A percentile compares a stretch with the other conserved stretches of the same genome.
These are phyloP conservation scores for Boletus patriciae DNA, from an alignment of 768 basidiomycete genomes.

Conservation along the genomic window DNA sequence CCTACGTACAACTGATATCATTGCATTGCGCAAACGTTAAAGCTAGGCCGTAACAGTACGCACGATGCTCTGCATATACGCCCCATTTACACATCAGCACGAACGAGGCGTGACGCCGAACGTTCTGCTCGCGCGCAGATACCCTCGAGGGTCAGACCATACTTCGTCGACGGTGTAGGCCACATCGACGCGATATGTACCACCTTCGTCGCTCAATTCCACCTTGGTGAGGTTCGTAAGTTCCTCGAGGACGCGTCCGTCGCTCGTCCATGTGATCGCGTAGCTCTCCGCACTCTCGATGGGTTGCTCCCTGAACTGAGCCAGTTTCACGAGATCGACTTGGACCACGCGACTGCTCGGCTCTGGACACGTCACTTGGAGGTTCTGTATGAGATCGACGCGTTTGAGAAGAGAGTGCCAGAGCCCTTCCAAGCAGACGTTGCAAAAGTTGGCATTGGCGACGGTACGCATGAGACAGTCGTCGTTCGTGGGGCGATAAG, in stretches of 20 bases:
- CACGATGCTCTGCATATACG: background rate
- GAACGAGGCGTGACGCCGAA: constrained; percentile 8
- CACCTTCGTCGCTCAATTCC: constrained; percentile 39
- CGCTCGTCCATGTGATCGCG: constrained; percentile 54
- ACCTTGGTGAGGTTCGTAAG: constrained; percentile 54
- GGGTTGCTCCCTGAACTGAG: constrained; percentile 46
- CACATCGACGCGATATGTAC: constrained; percentile 48
- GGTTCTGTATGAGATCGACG: constrained; percentile 60
- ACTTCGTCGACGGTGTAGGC: constrained; percentile 59
- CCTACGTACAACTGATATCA: constrained; percentile 14
- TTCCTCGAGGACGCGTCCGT: constrained; percentile 43
- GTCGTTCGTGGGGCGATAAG: constrained; percentile 80
- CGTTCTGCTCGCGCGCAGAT: constrained; percentile 28
- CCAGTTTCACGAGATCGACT: constrained; percentile 60
- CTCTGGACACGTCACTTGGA: constrained; percentile 41
- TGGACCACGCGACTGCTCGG: constrained; percentile 38
- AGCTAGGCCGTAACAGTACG: background rate
- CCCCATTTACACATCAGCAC: background rate
- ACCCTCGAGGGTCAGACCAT: constrained; percentile 42
- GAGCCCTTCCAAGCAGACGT: constrained; percentile 68
- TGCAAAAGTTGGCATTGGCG: constrained; percentile 70
- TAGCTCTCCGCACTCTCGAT: constrained; percentile 47
- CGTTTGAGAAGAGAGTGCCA: constrained; percentile 65
- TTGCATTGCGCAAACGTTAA: background rate
- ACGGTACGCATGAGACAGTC: constrained; percentile 81